These are phyloP conservation scores for Pichia sp. DNA, from an alignment of 1,139 yeast genomes.

Conservation along the genomic window DNA sequence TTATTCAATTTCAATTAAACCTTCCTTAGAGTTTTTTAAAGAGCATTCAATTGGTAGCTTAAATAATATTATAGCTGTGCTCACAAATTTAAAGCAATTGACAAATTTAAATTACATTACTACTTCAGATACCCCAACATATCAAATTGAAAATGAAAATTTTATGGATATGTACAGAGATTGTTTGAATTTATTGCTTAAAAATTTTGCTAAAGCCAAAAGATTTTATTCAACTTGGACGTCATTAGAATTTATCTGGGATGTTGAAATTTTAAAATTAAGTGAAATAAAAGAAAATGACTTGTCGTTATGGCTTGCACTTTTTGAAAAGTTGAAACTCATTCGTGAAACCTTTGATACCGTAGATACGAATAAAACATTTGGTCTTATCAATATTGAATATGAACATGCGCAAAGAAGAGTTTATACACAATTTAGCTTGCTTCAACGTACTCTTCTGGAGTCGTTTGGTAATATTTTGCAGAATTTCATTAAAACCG, in stretches of 20 bases:
- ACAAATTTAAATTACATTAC: not conserved
- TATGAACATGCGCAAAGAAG: conserved; percentile 51
- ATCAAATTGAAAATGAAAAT: not conserved
- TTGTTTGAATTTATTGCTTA: not conserved
- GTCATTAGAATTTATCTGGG: conserved; percentile 56
- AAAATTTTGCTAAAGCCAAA: conserved; percentile 28
- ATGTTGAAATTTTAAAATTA: conserved; percentile 24
- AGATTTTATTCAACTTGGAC: conserved; percentile 47
- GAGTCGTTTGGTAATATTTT: conserved; percentile 39
- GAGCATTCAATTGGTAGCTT: conserved; percentile 1
- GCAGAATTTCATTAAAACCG: conserved; percentile 25
- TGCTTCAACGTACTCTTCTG: conserved; percentile 48
- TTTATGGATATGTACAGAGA: not conserved
- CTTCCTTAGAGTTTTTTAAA: conserved; percentile 4
- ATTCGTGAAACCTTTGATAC: conserved; percentile 49
- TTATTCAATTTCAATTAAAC: not conserved
- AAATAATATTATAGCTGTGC: not conserved
- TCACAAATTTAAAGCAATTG: conserved; percentile 2
- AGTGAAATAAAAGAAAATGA: conserved; percentile 31
- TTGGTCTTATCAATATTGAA: conserved; percentile 40
- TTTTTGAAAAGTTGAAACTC: conserved; percentile 40
- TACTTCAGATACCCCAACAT: not conserved
- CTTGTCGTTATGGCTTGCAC: conserved; percentile 42
- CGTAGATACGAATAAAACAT: conserved; percentile 32
- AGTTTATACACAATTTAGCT: conserved; percentile 49